Evolutionary conservation across 1,284 basidiomycete species (phyloP), one percentile per base, ranked within the genome.

Genomic region (Leccinum huronense): DNA sequence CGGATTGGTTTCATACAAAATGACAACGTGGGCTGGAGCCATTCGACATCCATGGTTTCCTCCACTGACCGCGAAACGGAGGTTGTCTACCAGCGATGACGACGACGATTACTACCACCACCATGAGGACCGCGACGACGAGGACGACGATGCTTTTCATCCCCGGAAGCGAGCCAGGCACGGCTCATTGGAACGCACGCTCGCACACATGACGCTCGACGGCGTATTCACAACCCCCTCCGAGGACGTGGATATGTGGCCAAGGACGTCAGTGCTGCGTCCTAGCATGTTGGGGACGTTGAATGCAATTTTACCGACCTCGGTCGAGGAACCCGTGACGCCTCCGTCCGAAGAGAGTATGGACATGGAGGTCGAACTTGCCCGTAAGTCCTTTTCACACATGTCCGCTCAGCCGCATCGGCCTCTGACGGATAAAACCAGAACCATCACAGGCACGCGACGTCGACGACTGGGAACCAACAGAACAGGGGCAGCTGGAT

Each of bases 361-460:
- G 19, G 82, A 80, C 60, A 91, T 90, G 88, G 84, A 91, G 70
- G 81, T 84, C 8, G 88, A 89, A 70, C 86, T 83, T 68, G 61
- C 65, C 16, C 6, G 73, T 77, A 57, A 61, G 73, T 59, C 42
- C 14, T 48, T 5, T 48, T 23, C 45, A 48, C 33, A 0, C 5
- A 4, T 27, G 45, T 11, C 42, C 7, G 5, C 55, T 3, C 10
- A 9, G 23, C 19, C n/a, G 31, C 31, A 7, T 33, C 19, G 7
- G 54, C 59, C 61, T 58, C 36, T 58, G 38, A 63, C 60, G 23
- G 40, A 45, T 5, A 5, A 19, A 10, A 53, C n/a, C 53, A 42
- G 38, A 7, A 10, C 8, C 57, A 5, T 34, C 53, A 4, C 27
- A 48, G 19, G 10, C 16, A 16, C 27, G 14, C 11, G 58, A 63